Percentiles rank a stretch among this genome's conserved stretches.
These are phyloP conservation scores for Ophiostoma australiae DNA, from an alignment of 2,329 filamentous ascomycete species.

Conservation along the genomic window DNA sequence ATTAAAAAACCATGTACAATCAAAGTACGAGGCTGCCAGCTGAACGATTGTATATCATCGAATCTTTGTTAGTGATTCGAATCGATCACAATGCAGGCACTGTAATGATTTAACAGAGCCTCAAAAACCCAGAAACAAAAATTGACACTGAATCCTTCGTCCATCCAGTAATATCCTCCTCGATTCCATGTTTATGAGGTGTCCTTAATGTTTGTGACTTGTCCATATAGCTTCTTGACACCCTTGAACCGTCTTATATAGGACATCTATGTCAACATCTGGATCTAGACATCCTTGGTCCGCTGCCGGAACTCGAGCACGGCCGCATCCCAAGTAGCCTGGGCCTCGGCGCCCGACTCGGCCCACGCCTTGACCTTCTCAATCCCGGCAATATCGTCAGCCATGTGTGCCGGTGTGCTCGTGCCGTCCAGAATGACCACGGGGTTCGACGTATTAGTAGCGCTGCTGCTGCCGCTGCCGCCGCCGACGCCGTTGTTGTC, in stretches of 20 bases:
- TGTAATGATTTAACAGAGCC: not conserved
- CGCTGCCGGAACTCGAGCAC: slow-evolving; percentile 18
- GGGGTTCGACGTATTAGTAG: slow-evolving; percentile 1
- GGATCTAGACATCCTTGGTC: slow-evolving; percentile 9
- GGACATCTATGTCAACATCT: not conserved
- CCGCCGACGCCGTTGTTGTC: slow-evolving; percentile 45
- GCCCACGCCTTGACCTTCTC: slow-evolving; percentile 41
- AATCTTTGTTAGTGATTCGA: not conserved
- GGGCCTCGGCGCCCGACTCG: not conserved
- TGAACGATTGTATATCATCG: not conserved
- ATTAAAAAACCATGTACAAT: not conserved
- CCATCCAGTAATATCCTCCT: not conserved
- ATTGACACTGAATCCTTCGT: not conserved
- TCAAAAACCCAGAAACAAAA: not conserved
- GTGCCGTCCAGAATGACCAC: slow-evolving; percentile 28
- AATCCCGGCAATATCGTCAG: slow-evolving; percentile 44
- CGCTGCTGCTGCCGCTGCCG: slow-evolving; percentile 41
- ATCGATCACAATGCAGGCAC: not conserved
- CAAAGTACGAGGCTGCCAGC: not conserved
- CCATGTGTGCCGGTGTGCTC: slow-evolving; percentile 45
- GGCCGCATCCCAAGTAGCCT: slow-evolving; percentile 21
- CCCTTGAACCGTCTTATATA: no score
- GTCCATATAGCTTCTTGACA: not conserved
- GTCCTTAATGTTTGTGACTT: not conserved
- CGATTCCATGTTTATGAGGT: no score